These are phyloP conservation scores for Fomitiporia mediterranea DNA, from an alignment of 1,284 basidiomycete genomes.

Conservation along the genomic window DNA sequence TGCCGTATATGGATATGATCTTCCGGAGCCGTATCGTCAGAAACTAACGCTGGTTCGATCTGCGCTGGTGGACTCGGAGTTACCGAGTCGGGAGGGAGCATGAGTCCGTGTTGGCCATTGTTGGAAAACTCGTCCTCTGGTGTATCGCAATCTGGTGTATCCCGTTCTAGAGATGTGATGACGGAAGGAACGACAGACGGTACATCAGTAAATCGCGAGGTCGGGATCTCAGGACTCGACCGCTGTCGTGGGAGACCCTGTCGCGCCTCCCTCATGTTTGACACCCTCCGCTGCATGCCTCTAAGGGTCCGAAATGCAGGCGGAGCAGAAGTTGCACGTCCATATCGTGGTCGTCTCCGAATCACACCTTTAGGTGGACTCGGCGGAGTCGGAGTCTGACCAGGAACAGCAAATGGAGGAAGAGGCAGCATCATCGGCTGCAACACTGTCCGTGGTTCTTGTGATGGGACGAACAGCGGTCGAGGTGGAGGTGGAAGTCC, in stretches of 20 bases:
- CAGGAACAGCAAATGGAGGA: not conserved
- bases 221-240: slow-evolving; percentile 7
- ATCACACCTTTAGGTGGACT: slow-evolving; percentile 14
- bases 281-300: slow-evolving; percentile 7
- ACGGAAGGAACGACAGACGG: not conserved
- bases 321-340: slow-evolving; percentile 25
- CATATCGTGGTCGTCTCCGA: slow-evolving; percentile 15
- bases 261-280: not conserved
- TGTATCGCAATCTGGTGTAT: not conserved
- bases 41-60: not conserved
- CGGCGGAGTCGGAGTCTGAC: not conserved
- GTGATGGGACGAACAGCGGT: slow-evolving; percentile 15
- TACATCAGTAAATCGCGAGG: not conserved
- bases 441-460: not conserved
- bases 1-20: slow-evolving; percentile 23
- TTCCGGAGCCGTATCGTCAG: slow-evolving; percentile 1
- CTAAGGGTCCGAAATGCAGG: slow-evolving; percentile 17
- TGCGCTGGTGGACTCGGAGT: not conserved
- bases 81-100: slow-evolving; percentile 8
- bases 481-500: slow-evolving; percentile 2
- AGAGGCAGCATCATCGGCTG: not conserved
- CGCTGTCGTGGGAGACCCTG: slow-evolving; percentile 8
- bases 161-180: not conserved
- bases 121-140: not conserved
- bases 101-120: not conserved